Conservation (phyloP, 768 basidiomycete species). For the Podaxis mareebaensis region DNA sequence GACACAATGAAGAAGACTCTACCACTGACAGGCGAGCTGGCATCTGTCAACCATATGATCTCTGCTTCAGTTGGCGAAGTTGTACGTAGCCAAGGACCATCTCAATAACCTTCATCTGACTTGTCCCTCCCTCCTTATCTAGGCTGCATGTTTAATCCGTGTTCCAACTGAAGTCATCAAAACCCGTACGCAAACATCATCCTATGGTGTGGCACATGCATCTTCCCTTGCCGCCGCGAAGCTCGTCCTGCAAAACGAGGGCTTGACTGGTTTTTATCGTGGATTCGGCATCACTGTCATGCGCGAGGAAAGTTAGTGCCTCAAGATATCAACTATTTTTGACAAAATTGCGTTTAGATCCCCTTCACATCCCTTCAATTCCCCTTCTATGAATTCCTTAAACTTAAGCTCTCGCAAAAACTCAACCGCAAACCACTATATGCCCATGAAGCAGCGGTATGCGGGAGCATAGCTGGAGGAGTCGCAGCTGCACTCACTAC, state of each 20-base stretch:
- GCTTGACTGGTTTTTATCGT: slow-evolving; percentile 80
- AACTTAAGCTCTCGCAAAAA: slow-evolving; percentile 57
- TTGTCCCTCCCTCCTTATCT: slow-evolving; percentile 13
- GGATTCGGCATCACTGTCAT: slow-evolving; percentile 81
- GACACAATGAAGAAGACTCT: slow-evolving; percentile 81
- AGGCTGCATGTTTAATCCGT: slow-evolving; percentile 89
- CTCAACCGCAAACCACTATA: slow-evolving; percentile 58
- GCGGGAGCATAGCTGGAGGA: slow-evolving; percentile 90
- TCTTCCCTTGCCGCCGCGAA: slow-evolving; percentile 65
- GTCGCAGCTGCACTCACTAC: slow-evolving; percentile 89
- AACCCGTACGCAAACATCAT: slow-evolving; percentile 85
- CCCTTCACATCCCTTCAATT: slow-evolving; percentile 97
- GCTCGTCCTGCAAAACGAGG: slow-evolving; percentile 58
- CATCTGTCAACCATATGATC: slow-evolving; percentile 59
- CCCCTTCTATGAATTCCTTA: slow-evolving; percentile 90
- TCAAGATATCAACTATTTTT: slow-evolving; percentile 19
- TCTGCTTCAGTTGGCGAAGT: slow-evolving; percentile 64
- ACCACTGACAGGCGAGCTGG: slow-evolving; percentile 60
- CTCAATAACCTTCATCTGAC: slow-evolving; percentile 10
- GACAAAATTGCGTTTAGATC: slow-evolving; percentile 53
- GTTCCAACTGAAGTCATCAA: slow-evolving; percentile 98
- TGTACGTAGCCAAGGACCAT: slow-evolving; percentile 31
- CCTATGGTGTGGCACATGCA: slow-evolving; percentile 55
- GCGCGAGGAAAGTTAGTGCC: slow-evolving; percentile 36
- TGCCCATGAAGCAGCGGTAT: slow-evolving; percentile 79